Percentiles rank a stretch among this genome's conserved stretches.
Conservation (phyloP, 192 early-diverging fungal genomes). For the Backusella liffmaniae region DNA sequence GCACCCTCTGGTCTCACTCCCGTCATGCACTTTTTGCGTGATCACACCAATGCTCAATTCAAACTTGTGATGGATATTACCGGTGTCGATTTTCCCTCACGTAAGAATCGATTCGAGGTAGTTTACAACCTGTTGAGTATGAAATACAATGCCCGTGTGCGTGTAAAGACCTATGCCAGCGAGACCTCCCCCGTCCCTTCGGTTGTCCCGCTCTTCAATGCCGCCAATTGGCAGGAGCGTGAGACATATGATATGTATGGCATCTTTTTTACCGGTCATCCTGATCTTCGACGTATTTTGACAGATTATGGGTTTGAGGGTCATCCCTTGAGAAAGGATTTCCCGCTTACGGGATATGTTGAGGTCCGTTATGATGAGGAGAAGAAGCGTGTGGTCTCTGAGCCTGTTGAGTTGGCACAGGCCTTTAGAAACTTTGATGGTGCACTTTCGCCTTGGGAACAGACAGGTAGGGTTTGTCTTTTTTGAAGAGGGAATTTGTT, state of each 20-base stretch:
- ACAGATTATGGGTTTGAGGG: constrained; percentile 99
- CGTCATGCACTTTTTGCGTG: constrained; percentile 87
- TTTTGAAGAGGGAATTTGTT: constrained; percentile 88
- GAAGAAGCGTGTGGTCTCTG: constrained; percentile 95
- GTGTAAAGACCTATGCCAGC: constrained; percentile 95
- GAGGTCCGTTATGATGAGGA: constrained; percentile 99
- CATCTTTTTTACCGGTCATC: constrained; percentile 93
- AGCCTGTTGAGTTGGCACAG: constrained; percentile 95
- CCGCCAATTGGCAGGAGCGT: constrained; percentile 97
- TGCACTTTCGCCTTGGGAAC: constrained; percentile 93
- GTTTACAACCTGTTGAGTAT: constrained; percentile 91
- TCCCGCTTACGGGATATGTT: constrained; percentile 97
- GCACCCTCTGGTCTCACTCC: constrained; percentile 77
- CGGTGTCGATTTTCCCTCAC: constrained; percentile 89
- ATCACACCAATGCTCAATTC: constrained; percentile 90
- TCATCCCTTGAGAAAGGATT: constrained; percentile 93
- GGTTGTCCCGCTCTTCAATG: constrained; percentile 70
- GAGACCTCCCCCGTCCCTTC: constrained; percentile 92
- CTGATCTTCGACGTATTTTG: constrained; percentile 94
- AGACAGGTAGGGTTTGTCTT: constrained; percentile 47
- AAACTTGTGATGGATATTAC: constrained; percentile 88
- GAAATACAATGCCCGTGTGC: constrained; percentile 88
- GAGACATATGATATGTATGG: constrained; percentile 99
- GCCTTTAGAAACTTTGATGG: constrained; percentile 94
- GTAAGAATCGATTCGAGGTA: constrained; percentile 95